phyloP scores from a whole-genome alignment of 805 yeast genomes.

The Tanozyma kutaoensis region DNA sequence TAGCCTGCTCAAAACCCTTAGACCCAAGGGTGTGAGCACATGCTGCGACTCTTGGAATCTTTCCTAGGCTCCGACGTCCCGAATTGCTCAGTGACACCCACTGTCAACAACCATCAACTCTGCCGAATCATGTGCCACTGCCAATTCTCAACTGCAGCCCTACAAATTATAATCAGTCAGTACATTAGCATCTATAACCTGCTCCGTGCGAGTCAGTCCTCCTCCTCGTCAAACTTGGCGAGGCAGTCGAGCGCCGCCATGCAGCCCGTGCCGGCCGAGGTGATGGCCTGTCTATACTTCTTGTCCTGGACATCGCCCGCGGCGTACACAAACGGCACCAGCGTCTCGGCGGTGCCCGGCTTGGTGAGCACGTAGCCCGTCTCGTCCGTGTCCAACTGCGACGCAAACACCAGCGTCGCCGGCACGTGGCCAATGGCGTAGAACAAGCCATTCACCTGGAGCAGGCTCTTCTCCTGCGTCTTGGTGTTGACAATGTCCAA shows the following conservation, averaged over 20 bases:
- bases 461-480: slow-evolving; percentile 54
- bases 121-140: too few species aligned
- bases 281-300: slow-evolving; percentile 95
- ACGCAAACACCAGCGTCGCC: slow-evolving; percentile 72
- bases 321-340: slow-evolving; percentile 86
- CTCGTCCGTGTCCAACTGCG: slow-evolving; percentile 74
- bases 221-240: slow-evolving; percentile 9
- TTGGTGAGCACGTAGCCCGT: slow-evolving; percentile 79
- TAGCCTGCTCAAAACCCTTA: too few species aligned
- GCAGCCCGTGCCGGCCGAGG: slow-evolving; percentile 99
- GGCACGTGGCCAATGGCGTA: slow-evolving; percentile 97
- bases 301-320: slow-evolving; percentile 99
- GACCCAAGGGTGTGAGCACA: too few species aligned
- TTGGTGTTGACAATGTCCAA: slow-evolving; percentile 58
- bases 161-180: too few species aligned
- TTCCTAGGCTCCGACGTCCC: too few species aligned
- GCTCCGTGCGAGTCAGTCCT: slow-evolving; percentile 4
- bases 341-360: slow-evolving; percentile 82
- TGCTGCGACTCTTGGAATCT: too few species aligned
- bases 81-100: too few species aligned
- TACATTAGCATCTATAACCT: slow-evolving; percentile 1
- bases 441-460: slow-evolving; percentile 83
- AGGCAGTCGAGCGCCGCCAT: slow-evolving; percentile 93
- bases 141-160: too few species aligned
- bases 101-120: too few species aligned